Evolutionary conservation across 192 early-diverging fungal species (phyloP).

Genomic region (Powellomyces hirtus): DNA sequence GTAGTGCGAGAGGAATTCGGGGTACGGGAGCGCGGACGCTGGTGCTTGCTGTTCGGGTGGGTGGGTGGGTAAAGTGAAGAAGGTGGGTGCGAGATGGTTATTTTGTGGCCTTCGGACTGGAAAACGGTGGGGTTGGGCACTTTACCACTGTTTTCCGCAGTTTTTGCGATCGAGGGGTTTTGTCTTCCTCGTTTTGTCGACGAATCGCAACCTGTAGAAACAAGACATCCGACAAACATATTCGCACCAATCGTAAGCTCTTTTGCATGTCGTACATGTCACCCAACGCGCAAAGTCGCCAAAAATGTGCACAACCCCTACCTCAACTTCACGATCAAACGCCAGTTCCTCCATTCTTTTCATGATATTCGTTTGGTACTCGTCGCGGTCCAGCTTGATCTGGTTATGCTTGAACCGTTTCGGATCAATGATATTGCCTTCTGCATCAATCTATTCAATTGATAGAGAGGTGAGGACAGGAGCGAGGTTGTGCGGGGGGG

Average conservation of each 20-base stretch:
- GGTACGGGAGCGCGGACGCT: constrained; percentile 13
- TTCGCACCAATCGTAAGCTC: too few species aligned
- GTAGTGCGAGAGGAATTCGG: constrained; percentile 44
- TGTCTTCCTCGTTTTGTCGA: constrained; percentile 18
- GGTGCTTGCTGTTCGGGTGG: background rate
- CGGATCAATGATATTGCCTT: constrained; percentile 47
- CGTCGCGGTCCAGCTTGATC: constrained; percentile 42
- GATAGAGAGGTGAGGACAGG: background rate
- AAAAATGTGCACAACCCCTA: constrained; percentile 18
- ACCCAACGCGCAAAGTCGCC: too few species aligned
- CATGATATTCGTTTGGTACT: constrained; percentile 37
- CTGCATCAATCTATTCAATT: constrained; percentile 37
- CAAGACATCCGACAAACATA: background rate
- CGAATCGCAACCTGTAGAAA: constrained; percentile 30
- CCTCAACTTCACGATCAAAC: constrained; percentile 54
- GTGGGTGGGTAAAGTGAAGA: background rate
- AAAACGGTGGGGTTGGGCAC: background rate
- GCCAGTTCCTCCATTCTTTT: constrained; percentile 42
- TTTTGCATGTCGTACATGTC: too few species aligned
- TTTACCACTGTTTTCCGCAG: constrained; percentile 18
- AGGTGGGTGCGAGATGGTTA: background rate
- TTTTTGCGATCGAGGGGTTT: constrained; percentile 25
- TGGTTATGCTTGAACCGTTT: constrained; percentile 53
- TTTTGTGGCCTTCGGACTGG: background rate
- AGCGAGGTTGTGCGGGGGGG: background rate